These are phyloP conservation scores for Alternaria sp. DNA, from an alignment of 2,329 filamentous ascomycete genomes.

Conservation along the genomic window DNA sequence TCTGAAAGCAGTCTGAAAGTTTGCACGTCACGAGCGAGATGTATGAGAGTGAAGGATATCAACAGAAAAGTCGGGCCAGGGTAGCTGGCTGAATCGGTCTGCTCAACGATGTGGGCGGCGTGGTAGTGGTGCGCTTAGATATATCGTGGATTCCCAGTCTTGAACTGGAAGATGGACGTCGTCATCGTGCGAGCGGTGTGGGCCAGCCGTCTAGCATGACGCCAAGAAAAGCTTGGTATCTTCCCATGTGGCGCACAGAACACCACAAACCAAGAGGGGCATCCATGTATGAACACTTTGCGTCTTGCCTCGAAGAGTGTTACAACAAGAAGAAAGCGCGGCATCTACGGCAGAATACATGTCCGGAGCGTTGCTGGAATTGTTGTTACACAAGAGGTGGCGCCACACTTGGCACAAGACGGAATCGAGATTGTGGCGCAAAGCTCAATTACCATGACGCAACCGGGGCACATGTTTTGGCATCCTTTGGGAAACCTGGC, in stretches of 20 bases:
- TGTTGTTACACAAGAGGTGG: background rate
- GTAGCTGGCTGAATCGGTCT: too few relatives aligned
- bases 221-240: slow-evolving; percentile 20
- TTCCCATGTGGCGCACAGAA: slow-evolving; percentile 10
- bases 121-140: background rate
- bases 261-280: background rate
- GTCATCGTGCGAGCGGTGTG: slow-evolving; percentile 22
- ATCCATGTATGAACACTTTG: background rate
- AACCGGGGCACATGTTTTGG: slow-evolving; percentile 21
- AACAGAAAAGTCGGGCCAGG: too few relatives aligned
- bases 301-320: background rate
- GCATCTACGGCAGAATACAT: background rate
- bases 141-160: background rate
- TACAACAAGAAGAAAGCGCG: background rate
- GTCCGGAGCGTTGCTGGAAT: background rate
- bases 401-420: slow-evolving; percentile 14
- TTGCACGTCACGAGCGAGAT: background rate
- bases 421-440: slow-evolving; percentile 25
- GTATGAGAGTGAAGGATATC: too few relatives aligned
- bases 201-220: slow-evolving; percentile 5
- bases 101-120: background rate
- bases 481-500: slow-evolving; percentile 17
- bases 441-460: slow-evolving; percentile 21
- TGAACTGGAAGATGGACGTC: slow-evolving; percentile 14
- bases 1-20: background rate